These are phyloP conservation scores for Knoxia roxburghii DNA, from an alignment of 257 asterid genomes.

Conservation along the genomic window DNA sequence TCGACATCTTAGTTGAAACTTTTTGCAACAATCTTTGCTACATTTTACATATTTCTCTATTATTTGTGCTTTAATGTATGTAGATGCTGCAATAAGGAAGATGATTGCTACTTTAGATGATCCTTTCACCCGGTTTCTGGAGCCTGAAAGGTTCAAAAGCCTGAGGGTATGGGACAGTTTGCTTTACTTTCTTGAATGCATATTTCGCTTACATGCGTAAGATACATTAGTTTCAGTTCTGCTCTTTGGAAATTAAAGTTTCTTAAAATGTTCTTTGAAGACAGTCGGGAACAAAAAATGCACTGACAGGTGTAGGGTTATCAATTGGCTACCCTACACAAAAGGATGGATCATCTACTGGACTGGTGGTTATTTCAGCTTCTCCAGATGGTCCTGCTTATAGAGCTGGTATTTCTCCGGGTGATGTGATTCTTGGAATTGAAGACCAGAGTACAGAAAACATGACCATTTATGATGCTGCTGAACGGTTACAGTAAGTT, in stretches of 20 bases:
- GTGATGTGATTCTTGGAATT: conserved; percentile 78
- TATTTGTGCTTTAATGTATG: conserved; percentile 13
- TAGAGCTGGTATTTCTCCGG: conserved; percentile 79
- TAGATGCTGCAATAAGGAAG: conserved; percentile 87
- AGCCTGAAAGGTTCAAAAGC: conserved; percentile 84
- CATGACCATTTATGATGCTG: conserved; percentile 93
- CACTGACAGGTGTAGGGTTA: conserved; percentile 89
- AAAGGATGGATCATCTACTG: conserved; percentile 56
- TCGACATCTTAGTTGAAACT: background rate
- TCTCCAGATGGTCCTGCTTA: conserved; percentile 96
- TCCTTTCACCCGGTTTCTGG: conserved; percentile 95
- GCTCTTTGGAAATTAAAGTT: conserved; percentile 22
- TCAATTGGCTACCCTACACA: conserved; percentile 83
- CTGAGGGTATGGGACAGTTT: conserved; percentile 63
- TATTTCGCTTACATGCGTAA: background rate
- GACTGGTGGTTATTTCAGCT: conserved; percentile 80
- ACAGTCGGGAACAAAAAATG: conserved; percentile 93
- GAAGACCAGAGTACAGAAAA: conserved; percentile 67
- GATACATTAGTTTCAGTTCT: conserved; percentile 13
- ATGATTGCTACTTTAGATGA: conserved; percentile 93
- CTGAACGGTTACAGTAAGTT: conserved; percentile 87
- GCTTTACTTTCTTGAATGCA: conserved; percentile 14
- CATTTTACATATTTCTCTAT: background rate
- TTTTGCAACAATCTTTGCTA: background rate
- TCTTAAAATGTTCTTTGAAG: conserved; percentile 57